Conservation (phyloP, 805 yeast genomes). For the Nakazawaea ishiwadae region DNA sequence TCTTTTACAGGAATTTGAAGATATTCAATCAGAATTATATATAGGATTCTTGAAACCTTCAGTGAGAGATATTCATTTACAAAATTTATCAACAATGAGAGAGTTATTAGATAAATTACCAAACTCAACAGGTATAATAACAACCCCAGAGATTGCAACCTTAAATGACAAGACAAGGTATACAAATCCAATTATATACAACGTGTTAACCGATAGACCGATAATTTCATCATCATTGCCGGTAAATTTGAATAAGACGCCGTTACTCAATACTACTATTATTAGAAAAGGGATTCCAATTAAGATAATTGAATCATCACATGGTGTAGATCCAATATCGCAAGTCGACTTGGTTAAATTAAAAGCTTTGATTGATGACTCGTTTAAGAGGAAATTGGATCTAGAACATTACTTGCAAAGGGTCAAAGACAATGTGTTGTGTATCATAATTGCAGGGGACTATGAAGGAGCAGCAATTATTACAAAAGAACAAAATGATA, state of each 20-base stretch:
- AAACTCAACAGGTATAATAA: slow-evolving; percentile 70
- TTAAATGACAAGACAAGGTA: slow-evolving; percentile 24
- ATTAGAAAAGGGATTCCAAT: slow-evolving; percentile 72
- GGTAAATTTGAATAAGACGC: slow-evolving; percentile 49
- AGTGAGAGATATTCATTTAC: slow-evolving; percentile 50
- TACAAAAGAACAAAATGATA: slow-evolving; percentile 60
- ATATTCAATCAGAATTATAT: slow-evolving; percentile 57
- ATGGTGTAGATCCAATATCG: slow-evolving; percentile 23
- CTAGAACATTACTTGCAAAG: slow-evolving; percentile 62
- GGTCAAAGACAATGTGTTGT: slow-evolving; percentile 63
- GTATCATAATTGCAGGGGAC: slow-evolving; percentile 82
- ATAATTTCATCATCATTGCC: slow-evolving; percentile 89
- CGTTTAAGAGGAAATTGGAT: slow-evolving; percentile 71
- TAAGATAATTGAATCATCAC: slow-evolving; percentile 30
- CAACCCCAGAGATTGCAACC: slow-evolving; percentile 77
- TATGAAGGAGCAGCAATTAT: slow-evolving; percentile 94
- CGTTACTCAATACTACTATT: slow-evolving; percentile 70
- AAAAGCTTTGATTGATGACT: slow-evolving; percentile 62
- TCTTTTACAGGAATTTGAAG: slow-evolving; percentile 73
- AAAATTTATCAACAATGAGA: slow-evolving; percentile 65
- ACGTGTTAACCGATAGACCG: slow-evolving; percentile 87
- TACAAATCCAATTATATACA: slow-evolving; percentile 84
- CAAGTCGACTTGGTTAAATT: slow-evolving; percentile 30
- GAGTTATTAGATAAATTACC: slow-evolving; percentile 47
- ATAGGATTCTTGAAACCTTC: slow-evolving; percentile 48